Conservation (phyloP, 2,329 filamentous ascomycete species). For the Celoporthe dispersa region DNA sequence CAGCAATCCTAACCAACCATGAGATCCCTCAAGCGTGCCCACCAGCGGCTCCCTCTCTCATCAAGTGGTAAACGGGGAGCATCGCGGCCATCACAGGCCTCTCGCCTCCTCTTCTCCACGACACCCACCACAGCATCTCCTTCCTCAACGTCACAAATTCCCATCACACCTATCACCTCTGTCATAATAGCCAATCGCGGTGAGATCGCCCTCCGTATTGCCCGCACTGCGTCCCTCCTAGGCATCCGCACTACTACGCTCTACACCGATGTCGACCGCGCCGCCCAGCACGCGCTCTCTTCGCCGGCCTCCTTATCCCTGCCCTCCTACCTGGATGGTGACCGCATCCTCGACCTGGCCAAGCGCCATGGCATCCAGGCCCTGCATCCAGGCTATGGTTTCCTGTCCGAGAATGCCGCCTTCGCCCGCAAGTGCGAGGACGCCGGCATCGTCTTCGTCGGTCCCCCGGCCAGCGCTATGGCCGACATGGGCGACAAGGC, state of each 20-base stretch:
- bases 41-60: constrained; percentile 51
- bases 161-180: constrained; percentile 65
- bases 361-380: constrained; percentile 86
- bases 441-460: constrained; percentile 92
- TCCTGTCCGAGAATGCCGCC: constrained; percentile 88
- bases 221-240: constrained; percentile 82
- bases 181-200: constrained; percentile 96
- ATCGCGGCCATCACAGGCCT: constrained; percentile 26
- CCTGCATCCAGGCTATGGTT: constrained; percentile 95
- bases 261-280: constrained; percentile 90
- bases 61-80: too few relatives aligned
- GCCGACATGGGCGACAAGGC: constrained; percentile 94
- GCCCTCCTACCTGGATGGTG: constrained; percentile 89
- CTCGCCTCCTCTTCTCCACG: constrained; percentile 38
- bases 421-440: constrained; percentile 89
- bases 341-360: constrained; percentile 87
- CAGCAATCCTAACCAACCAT: constrained; percentile 39
- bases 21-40: constrained; percentile 59
- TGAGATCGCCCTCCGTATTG: constrained; percentile 93
- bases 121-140: constrained; percentile 34
- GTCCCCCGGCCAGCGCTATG: constrained; percentile 81
- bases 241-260: constrained; percentile 93
- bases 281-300: constrained; percentile 84
- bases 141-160: constrained; percentile 38
- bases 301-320: constrained; percentile 85